Evolutionary conservation across 768 basidiomycete genomes (phyloP).

Genomic region (Calocera viscosa): DNA sequence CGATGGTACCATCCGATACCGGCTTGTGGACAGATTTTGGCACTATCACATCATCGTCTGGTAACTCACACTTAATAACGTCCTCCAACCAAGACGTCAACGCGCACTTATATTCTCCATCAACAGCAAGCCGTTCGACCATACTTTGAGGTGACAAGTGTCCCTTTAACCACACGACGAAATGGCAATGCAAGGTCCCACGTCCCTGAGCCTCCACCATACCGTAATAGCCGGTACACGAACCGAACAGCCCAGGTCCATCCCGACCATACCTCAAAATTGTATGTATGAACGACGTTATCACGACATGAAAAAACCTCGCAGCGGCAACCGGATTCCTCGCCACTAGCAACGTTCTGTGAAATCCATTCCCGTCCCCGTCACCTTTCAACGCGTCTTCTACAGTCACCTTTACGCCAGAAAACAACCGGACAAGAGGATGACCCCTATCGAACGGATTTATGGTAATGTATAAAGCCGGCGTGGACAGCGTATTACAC

Average conservation of each 20-base stretch:
- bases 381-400: constrained; percentile 23
- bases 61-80: constrained; percentile 19
- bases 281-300: constrained; percentile 27
- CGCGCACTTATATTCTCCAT: constrained; percentile 17
- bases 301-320: constrained; percentile 34
- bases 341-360: constrained; percentile 30
- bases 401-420: constrained; percentile 30
- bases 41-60: background rate
- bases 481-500: constrained; percentile 28
- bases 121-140: constrained; percentile 11
- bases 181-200: constrained; percentile 33
- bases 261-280: constrained; percentile 22
- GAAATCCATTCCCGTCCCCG: constrained; percentile 23
- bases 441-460: constrained; percentile 36
- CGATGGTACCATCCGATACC: background rate
- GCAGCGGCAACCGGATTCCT: constrained; percentile 32
- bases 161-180: constrained; percentile 33
- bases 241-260: constrained; percentile 28
- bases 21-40: background rate
- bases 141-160: constrained; percentile 27
- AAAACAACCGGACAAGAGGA: constrained; percentile 33
- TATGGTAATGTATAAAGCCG: constrained; percentile 35
- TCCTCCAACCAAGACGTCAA: constrained; percentile 23
- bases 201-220: constrained; percentile 32
- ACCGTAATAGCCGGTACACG: constrained; percentile 31